Evolutionary conservation across 805 yeast species (phyloP), one percentile per base, ranked within the genome.

Genomic region (Wickerhamomyces hampshirensis): DNA sequence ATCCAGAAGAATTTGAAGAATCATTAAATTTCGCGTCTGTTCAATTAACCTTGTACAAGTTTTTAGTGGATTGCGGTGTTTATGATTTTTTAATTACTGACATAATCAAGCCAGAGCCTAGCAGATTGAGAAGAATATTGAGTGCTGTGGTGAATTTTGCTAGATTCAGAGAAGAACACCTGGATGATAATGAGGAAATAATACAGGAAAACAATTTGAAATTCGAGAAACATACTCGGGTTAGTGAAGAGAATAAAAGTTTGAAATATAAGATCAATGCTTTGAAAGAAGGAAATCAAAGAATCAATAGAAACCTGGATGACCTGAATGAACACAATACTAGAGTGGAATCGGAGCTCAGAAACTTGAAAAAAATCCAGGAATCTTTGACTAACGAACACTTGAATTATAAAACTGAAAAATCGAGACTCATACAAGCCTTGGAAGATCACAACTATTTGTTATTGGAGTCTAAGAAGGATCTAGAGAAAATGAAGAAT

Each of bases 81-180:
- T 68, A 75, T 39, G 95, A 88, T 57, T 84, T 87, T 52, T 73
- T 78, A 29, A 65, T 87, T 34, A 67, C 74, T 62, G 96, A 88
- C 60, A 63, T 88, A 21, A 66, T 75, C 40, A 77, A 77, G 46
- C 96, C 96, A 1, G 95, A 87, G n/a, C 65, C 84, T 0, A 59
- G 56, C 26, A 65, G 95, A 39, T 67, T 76, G 1, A 64, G 77
- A 43, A 63, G 91, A 31, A 67, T 86, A 15, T 58, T 87, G 18
- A 85, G 95, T 54, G 93, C 93, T 1, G 77, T 87, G 33, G 83
- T 87, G 16, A 88, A 88, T 55, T 88, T 76, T 66, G 94, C 94
- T 1, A 64, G 91, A 38, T 87, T 84, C 51, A 70, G 95, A 46
- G 94, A 85, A 48, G 86, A 80, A 45, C 78, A 84, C 40, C 72